Base-by-base conservation (phyloP, 164 flowering plant genomes). In the Nelumbo lutea region DNA sequence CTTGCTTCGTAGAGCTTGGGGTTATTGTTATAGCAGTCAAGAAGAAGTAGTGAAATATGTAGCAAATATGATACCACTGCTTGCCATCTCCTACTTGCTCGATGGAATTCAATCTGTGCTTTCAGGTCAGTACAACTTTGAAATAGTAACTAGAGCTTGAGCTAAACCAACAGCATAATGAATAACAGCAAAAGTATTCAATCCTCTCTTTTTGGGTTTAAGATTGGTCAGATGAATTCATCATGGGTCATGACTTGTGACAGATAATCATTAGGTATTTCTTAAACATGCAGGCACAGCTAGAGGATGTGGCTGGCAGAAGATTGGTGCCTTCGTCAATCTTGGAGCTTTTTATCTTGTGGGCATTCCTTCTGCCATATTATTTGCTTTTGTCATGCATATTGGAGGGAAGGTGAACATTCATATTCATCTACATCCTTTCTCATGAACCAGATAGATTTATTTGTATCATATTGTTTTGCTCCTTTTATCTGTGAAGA, bases 71-170 rank as follows among this genome's bases (percentile, higher is more conserved):
- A 48, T 84, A 78, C 90, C 88, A 5, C 47, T 84, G n/a, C 64
- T 86, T 62, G 88, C 87, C 45, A 38, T 42, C 1, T 77, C 85
- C 52, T 73, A 70, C 65, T 83, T 86, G 60, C 41, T 84, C 6
- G 88, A 84, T 69, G 83, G 84, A 39, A 71, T 83, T 9, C 88
- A 84, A 52, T 71, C 81, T 67, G 85, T 81, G 39, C 88, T 86
- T 64, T 83, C 88, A 80, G 87, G 86, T 83, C 73, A 15, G 40
- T 61, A 27, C 27, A 27, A 27, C 27, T 27, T 27, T 27, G 27
- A 27, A 27, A 27, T 27, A 27, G 27, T 27, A 27, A 27, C 27
- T 27, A 27, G 27, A 27, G 27, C 27, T 27, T 27, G 27, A 27
- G 27, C 27, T 27, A 27, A 27, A 27, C 27, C 27, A 27, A 27